Evolutionary conservation across 805 yeast species (phyloP).

Genomic region (Spathaspora gorwiae): DNA sequence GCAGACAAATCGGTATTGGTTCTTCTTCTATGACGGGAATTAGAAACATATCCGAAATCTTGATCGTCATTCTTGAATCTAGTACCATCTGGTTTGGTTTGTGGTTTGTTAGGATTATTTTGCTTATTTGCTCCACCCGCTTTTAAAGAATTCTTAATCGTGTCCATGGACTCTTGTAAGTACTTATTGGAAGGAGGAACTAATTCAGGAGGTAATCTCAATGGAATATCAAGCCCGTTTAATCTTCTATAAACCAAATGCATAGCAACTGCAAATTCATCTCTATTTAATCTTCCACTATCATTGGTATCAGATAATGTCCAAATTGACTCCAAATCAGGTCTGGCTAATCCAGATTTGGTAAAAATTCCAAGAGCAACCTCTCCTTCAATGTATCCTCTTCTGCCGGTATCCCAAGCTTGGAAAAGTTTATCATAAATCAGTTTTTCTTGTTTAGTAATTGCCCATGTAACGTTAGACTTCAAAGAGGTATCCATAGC

Average conservation of each 20-base stretch:
- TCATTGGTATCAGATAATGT: constrained; percentile 78
- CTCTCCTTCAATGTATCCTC: constrained; percentile 73
- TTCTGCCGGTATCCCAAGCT: constrained; percentile 71
- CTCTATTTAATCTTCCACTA: constrained; percentile 77
- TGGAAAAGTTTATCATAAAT: constrained; percentile 83
- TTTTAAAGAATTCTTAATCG: constrained; percentile 63
- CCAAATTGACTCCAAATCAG: constrained; percentile 90
- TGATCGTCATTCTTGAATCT: constrained; percentile 69
- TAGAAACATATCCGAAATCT: constrained; percentile 61
- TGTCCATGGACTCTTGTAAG: constrained; percentile 64
- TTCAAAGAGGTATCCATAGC: constrained; percentile 42
- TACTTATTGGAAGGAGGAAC: constrained; percentile 81
- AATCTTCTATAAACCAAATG: constrained; percentile 87
- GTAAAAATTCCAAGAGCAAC: constrained; percentile 83
- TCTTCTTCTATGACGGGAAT: constrained; percentile 54
- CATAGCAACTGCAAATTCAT: constrained; percentile 96
- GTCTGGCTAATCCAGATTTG: constrained; percentile 82
- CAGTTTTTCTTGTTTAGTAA: constrained; percentile 80
- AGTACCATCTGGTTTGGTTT: constrained; percentile 22
- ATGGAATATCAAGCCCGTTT: constrained; percentile 84
- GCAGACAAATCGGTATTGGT: constrained; percentile 14
- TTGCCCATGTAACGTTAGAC: constrained; percentile 70
- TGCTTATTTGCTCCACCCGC: constrained; percentile 21
- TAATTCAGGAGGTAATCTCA: constrained; percentile 78
- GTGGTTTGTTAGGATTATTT: constrained; percentile 9